Evolutionary conservation across 208 protist species (phyloP).

Genomic region (Trypanosoma mega): DNA sequence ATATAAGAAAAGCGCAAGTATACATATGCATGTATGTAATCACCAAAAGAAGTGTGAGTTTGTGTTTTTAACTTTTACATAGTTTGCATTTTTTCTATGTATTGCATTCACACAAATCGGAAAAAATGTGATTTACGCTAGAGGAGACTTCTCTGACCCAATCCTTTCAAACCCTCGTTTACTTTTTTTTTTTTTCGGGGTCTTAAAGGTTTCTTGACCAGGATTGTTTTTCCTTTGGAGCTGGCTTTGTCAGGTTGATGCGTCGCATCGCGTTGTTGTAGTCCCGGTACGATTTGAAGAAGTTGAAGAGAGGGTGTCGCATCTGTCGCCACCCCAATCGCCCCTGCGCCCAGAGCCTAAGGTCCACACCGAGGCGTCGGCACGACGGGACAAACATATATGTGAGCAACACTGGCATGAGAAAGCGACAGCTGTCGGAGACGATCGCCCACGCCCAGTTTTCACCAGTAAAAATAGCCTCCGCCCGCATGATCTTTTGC

Average conservation of each 20-base stretch:
- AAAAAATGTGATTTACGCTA: no score
- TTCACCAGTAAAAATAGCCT: slow-evolving; percentile 82
- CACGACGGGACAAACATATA: slow-evolving; percentile 81
- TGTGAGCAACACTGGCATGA: slow-evolving; percentile 58
- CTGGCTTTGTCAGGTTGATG: slow-evolving; percentile 79
- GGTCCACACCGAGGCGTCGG: slow-evolving; percentile 61
- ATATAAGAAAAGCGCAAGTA: no score
- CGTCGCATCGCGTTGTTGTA: slow-evolving; percentile 76
- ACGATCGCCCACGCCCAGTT: slow-evolving; percentile 91
- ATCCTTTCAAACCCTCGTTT: background rate
- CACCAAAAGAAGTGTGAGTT: background rate
- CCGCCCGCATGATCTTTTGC: slow-evolving; percentile 82
- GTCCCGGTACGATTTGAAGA: slow-evolving; percentile 86
- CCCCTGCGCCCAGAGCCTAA: slow-evolving; percentile 60
- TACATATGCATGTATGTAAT: background rate
- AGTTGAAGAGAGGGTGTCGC: slow-evolving; percentile 83
- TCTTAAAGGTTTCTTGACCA: slow-evolving; percentile 78
- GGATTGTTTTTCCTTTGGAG: slow-evolving; percentile 59
- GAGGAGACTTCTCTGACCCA: no score
- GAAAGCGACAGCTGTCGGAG: slow-evolving; percentile 81
- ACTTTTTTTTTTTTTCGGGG: background rate
- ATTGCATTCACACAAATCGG: no score
- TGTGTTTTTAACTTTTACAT: no score
- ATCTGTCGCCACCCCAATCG: slow-evolving; percentile 73
- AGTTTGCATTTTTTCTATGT: no score